Evolutionary conservation across 352 stramenopile species (phyloP), one percentile per base, ranked within the genome.

Genomic region (Phytophthora fragariaefolia): DNA sequence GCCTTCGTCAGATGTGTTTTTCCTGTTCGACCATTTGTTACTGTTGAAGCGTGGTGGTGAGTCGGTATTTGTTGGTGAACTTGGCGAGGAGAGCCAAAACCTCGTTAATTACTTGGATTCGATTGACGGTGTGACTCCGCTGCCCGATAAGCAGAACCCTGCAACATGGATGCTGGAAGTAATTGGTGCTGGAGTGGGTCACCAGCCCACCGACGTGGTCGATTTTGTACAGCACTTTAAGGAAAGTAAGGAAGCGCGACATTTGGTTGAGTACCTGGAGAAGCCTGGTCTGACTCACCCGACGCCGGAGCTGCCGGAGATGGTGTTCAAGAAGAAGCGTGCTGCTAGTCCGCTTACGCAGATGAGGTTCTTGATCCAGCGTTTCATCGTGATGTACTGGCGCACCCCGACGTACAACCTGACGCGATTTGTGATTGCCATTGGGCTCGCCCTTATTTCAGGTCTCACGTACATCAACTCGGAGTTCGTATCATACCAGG

Each of bases 31-130:
- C 71, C 72, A 81, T 43, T 45, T 95, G 9, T 73, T 95, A 42
- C 63, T 97, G 10, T 59, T 97, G 23, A 73, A 83, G 46, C 62
- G 61, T 23, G 77, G 77, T 28, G 76, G 78, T 26, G 27, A 81
- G 34, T 77, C 83, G 22, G 87, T 97, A 8, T 97, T 88, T 69
- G 88, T 91, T 68, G 90, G 90, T n/a, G 73, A 84, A 12, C 63
- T 95, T 12, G 89, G 89, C 38, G 30, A 74, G 12, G 62, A 83
- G n/a, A 74, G 66, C 34, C 62, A 62, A 40, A 76, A 80, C 8
- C 51, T 82, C n/a, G 40, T 80, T 20, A 38, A 70, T n/a, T 83
- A 92, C 22, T 68, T 96, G 12, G 56, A 79, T 22, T 45, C 47
- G 17, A 90, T 93, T 61, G 64, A 74, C 1, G 65, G 65, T 18